These are phyloP conservation scores for Stephania cephalantha DNA, from an alignment of 164 flowering plant species.

Conservation along the genomic window DNA sequence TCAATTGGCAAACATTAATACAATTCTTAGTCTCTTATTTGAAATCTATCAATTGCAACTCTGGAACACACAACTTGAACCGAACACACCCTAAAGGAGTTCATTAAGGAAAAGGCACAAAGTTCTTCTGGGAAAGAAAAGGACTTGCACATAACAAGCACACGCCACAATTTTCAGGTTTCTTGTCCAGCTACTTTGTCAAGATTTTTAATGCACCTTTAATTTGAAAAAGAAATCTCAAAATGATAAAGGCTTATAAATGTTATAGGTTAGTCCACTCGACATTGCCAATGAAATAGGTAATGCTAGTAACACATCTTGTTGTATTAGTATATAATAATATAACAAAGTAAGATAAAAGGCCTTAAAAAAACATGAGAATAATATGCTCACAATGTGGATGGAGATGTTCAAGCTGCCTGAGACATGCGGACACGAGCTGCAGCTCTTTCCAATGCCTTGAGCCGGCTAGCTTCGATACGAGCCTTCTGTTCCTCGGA, in stretches of 20 bases:
- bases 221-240: not conserved
- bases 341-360: not conserved
- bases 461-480: conserved; percentile 57
- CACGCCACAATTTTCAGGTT: not conserved
- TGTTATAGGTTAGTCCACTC: no score
- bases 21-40: no score
- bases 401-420: conserved; percentile 17
- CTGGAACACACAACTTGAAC: no score
- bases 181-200: not conserved
- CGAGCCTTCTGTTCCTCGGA: conserved; percentile 59
- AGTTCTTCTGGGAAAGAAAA: no score
- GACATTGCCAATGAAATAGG: not conserved
- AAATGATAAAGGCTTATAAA: no score
- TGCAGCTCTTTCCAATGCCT: conserved; percentile 69
- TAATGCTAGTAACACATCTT: not conserved
- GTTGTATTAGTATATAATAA: not conserved
- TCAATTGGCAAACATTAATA: no score
- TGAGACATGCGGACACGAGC: conserved; percentile 28
- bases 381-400: conserved; percentile 3
- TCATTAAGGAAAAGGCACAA: no score
- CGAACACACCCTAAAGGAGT: no score
- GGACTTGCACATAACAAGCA: not conserved
- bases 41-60: no score
- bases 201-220: not conserved
- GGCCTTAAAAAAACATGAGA: not conserved